phyloP scores from a whole-genome alignment of 768 basidiomycete species.

The Lentinus tigrinus region DNA sequence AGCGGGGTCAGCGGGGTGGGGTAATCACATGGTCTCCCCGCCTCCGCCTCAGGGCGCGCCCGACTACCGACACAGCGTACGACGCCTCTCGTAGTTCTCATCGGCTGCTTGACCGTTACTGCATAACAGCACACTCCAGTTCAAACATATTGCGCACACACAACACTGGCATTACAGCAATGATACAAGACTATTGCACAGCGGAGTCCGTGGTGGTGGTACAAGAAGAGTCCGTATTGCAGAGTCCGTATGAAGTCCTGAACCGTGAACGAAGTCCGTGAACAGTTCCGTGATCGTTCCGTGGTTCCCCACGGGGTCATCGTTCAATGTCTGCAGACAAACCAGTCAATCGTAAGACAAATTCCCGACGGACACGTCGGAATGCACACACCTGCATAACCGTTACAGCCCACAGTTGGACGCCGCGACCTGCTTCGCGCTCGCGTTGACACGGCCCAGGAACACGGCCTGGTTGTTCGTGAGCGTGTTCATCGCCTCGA shows the following conservation, averaged over 20 bases:
- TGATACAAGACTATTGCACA: background rate
- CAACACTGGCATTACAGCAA: background rate
- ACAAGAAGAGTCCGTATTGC: background rate
- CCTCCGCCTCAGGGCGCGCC: background rate
- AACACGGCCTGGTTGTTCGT: slow-evolving; percentile 42
- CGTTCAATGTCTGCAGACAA: background rate
- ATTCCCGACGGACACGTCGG: background rate
- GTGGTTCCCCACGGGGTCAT: background rate
- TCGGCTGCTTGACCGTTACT: too few relatives aligned
- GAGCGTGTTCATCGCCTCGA: slow-evolving; percentile 34
- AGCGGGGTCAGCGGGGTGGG: too few relatives aligned
- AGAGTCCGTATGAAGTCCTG: background rate
- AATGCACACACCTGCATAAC: background rate
- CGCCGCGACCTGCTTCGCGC: slow-evolving; percentile 39
- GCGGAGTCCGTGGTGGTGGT: background rate
- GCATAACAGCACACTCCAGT: too few relatives aligned
- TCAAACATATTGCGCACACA: too few relatives aligned
- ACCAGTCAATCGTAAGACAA: background rate
- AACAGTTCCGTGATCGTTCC: background rate
- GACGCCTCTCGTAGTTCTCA: too few relatives aligned
- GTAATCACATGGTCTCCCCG: slow-evolving; percentile 11
- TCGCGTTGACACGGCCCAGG: slow-evolving; percentile 49
- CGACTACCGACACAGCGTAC: background rate
- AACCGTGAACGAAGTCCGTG: background rate
- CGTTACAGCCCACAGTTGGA: slow-evolving; percentile 50